Base-by-base conservation (phyloP, 208 protist genomes). In the Wallacemonas sp. region DNA sequence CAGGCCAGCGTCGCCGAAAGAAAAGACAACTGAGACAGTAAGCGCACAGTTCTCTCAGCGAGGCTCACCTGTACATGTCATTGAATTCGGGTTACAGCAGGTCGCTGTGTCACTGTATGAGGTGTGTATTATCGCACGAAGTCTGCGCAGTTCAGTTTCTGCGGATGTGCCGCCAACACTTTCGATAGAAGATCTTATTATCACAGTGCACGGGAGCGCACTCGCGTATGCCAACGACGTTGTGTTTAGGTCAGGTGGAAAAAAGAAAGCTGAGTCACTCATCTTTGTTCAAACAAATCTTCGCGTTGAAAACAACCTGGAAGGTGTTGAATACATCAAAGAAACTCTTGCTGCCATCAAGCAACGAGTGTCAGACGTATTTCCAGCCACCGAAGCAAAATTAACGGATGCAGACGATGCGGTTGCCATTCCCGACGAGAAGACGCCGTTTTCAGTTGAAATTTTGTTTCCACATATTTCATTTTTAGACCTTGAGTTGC, bases 311-410 rank as follows among this genome's bases (percentile, higher is more conserved):
- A 28, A 45, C 46, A 70, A 75, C 46, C 56, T 75, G 44, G 69
- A 75, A 19, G 69, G 38, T n/a, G 55, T 68, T 15, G 69, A 66
- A 56, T 33, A 36, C 46, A 30, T 75, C 31, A 75, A 75, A 34
- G 55, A 75, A 24, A 51, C 55, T 41, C 39, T 58, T 30, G 27
- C n/a, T 8, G 15, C 33, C 28, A 26, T 75, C 26, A 61, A 58
- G 31, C 22, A 39, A 24, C 31, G 38, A 2, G 41, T 62, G 2
- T 17, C 27, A 2, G 8, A 28, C 21, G 42, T 22, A 22, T 31
- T 28, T 34, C 21, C 8, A 39, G n/a, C 22, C n/a, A n/a, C n/a
- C n/a, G n/a, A n/a, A n/a, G n/a, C n/a, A n/a, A n/a, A n/a, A n/a
- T n/a, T n/a, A n/a, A n/a, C n/a, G n/a, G n/a, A n/a, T n/a, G n/a